Base-by-base conservation (phyloP, 495 filamentous ascomycete genomes). In the Platismatia glauca region DNA sequence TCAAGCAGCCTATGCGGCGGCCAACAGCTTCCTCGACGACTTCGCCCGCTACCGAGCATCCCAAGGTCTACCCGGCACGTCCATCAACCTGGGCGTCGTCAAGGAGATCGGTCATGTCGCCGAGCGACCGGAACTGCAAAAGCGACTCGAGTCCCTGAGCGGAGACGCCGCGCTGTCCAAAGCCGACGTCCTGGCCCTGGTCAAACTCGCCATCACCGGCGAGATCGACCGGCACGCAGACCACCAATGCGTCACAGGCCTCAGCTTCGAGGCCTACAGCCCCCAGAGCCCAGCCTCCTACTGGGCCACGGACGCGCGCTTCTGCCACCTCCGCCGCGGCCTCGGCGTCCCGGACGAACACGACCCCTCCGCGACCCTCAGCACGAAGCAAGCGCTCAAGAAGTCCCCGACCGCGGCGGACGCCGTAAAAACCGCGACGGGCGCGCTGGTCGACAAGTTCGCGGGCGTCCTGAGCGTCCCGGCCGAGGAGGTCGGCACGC, bases 1-100 rank as follows among this genome's bases (percentile, higher is more conserved):
- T 1, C 84, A 86, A 69, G 75, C 79, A 4, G 82, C 82, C 27
- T 86, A 86, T 69, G 77, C 80, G 27, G 80, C 82, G 20, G 82
- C 77, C 38, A 37, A 37, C 15, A 53, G 63, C 0, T 68, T 53
- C 29, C 63, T 57, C n/a, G 64, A 69, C 33, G 64, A 61, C 2
- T 29, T 69, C 13, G 67, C 67, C 2, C 52, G 55, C n/a, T 38
- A 67, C 44, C 64, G 67, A 8, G 38, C 43, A 2, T 3, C 34
- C 4, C 46, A 46, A 1, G 67, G 67, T 3, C 55, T 58, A 2
- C n/a, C 66, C 55, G 29, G 60, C 44, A 29, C 22, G 60, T 11
- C 64, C 11, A 33, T 69, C 22, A 65, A 66, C 18, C 50, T 69
- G 35, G 65, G 67, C 37, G 55, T 63, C 12, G 63, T 69, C 57